Percentiles rank a stretch among this genome's conserved stretches.
Evolutionary conservation across 106 monocot genomes (phyloP).

Genomic region (Amphibolis antarctica): DNA sequence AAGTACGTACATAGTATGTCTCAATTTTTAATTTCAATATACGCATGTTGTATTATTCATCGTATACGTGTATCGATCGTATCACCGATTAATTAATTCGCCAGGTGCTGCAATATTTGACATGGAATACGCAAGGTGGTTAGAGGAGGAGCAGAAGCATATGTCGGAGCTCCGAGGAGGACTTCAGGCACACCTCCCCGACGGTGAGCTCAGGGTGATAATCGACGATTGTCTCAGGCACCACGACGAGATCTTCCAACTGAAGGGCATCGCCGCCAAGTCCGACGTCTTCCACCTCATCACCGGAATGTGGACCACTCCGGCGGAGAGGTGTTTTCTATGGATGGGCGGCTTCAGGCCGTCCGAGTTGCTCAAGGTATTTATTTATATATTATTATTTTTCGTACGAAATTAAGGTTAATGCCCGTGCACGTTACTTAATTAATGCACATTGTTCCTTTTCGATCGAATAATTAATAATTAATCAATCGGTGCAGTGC

Average conservation of each 20-base stretch:
- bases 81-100: neutral
- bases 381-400: neutral
- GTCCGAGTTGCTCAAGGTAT: conserved; percentile 85
- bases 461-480: neutral
- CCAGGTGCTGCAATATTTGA: conserved; percentile 61
- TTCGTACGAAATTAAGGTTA: neutral
- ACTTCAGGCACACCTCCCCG: conserved; percentile 48
- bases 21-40: no score
- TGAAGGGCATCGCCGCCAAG: conserved; percentile 47
- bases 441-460: no score
- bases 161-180: conserved; percentile 58
- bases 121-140: conserved; percentile 79
- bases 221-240: conserved; percentile 62
- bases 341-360: conserved; percentile 97
- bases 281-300: conserved; percentile 86
- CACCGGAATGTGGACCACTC: conserved; percentile 77
- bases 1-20: no score
- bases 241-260: conserved; percentile 62
- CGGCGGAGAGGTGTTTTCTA: conserved; percentile 84
- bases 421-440: neutral
- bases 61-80: no score
- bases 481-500: neutral
- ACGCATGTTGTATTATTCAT: no score
- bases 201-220: conserved; percentile 48
- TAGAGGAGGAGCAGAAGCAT: conserved; percentile 57